These are phyloP conservation scores for Scedosporium apiospermum DNA, from an alignment of 2,329 filamentous ascomycete species.

Conservation along the genomic window DNA sequence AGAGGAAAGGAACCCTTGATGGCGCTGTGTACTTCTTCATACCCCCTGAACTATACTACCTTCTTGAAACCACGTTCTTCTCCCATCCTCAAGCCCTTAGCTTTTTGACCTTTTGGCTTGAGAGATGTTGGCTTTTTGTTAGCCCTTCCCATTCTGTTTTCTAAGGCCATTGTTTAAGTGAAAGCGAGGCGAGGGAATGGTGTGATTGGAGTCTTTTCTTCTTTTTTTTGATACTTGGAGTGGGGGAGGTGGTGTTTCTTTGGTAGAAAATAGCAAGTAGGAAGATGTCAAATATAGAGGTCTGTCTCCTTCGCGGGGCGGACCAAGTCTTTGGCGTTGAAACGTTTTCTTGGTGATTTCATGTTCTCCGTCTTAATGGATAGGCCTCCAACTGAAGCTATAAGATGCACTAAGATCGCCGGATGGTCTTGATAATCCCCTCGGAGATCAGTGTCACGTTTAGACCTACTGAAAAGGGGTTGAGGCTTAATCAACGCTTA, in stretches of 20 bases:
- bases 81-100: background rate
- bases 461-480: background rate
- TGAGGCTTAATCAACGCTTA: background rate
- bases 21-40: slow-evolving; percentile 1
- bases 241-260: background rate
- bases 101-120: background rate
- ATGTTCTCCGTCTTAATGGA: background rate
- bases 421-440: background rate
- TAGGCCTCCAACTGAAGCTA: background rate
- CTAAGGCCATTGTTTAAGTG: background rate
- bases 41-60: background rate
- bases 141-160: background rate
- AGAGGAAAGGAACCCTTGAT: background rate
- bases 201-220: background rate
- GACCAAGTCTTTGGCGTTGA: background rate
- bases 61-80: background rate
- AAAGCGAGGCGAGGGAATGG: background rate
- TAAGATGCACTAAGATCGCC: background rate
- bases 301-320: background rate
- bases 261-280: background rate
- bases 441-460: background rate
- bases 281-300: background rate
- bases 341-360: background rate
- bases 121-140: background rate
- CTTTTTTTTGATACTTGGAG: background rate